phyloP scores from a whole-genome alignment of 192 early-diverging fungal species.

The Paraglomus brasilianum region DNA sequence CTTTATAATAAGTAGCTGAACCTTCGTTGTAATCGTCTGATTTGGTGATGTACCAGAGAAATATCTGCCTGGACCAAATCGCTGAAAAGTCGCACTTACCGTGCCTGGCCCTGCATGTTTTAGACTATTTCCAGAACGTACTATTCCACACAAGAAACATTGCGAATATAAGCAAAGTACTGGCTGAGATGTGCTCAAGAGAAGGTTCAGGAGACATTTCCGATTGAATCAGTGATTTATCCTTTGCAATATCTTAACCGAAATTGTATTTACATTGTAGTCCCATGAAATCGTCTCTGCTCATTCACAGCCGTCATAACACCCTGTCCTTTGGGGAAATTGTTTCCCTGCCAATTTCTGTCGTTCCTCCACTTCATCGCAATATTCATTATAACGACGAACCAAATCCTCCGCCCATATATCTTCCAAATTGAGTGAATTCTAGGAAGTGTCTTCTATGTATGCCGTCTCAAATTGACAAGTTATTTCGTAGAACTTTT shows the following conservation, averaged over 20 bases:
- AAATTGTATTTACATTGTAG: constrained; percentile 11
- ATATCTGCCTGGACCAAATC: constrained; percentile 33
- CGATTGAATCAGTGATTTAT: background rate
- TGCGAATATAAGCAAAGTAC: constrained; percentile 14
- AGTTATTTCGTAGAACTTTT: constrained; percentile 23
- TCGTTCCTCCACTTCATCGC: constrained; percentile 16
- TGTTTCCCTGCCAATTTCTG: constrained; percentile 26
- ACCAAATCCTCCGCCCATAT: constrained; percentile 3
- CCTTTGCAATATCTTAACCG: too few species aligned
- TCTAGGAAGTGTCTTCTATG: constrained; percentile 27
- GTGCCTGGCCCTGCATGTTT: constrained; percentile 20
- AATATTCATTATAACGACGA: constrained; percentile 26
- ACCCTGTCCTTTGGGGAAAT: constrained; percentile 27
- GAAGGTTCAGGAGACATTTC: constrained; percentile 11
- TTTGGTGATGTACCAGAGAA: constrained; percentile 35
- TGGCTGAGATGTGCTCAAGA: background rate
- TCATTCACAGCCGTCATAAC: constrained; percentile 32
- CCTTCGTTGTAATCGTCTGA: constrained; percentile 34
- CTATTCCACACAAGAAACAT: constrained; percentile 31
- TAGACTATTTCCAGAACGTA: constrained; percentile 26
- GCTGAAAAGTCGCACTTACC: constrained; percentile 22
- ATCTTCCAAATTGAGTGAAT: constrained; percentile 29
- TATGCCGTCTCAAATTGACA: constrained; percentile 20
- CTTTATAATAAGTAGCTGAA: constrained; percentile 16
- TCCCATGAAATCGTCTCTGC: constrained; percentile 35